A percentile compares a stretch with the other conserved stretches of the same genome.
Conservation (phyloP, 1,139 yeast genomes). For the Lodderomyces elongisporus region DNA sequence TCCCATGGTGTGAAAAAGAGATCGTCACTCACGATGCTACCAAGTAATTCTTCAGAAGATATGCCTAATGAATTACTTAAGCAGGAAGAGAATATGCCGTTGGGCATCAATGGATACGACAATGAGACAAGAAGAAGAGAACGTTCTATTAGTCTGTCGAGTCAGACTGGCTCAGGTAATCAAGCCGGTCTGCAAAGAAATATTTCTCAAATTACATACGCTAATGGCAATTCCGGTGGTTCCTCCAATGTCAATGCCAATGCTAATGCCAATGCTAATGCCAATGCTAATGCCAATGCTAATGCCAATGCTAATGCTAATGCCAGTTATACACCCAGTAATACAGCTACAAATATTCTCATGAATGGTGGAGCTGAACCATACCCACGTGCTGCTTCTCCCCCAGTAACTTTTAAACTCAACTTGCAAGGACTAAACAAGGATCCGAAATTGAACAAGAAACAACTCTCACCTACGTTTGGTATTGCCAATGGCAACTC, state of each 20-base stretch:
- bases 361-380: too few relatives aligned
- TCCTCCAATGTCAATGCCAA: not conserved
- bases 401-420: conserved; percentile 29
- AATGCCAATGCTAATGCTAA: too few relatives aligned
- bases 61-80: conserved; percentile 12
- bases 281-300: too few relatives aligned
- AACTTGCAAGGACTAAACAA: conserved; percentile 1
- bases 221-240: not conserved
- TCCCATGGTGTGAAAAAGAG: conserved; percentile 17
- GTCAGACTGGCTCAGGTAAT: not conserved
- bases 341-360: too few relatives aligned
- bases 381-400: conserved; percentile 26
- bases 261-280: too few relatives aligned
- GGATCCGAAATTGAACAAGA: conserved; percentile 3
- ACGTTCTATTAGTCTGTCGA: not conserved
- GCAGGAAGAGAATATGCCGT: not conserved
- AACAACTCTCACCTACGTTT: conserved; percentile 3
- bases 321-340: too few relatives aligned
- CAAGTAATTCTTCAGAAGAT: conserved; percentile 39
- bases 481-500: not conserved
- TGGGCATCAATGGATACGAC: not conserved
- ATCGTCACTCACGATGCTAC: conserved; percentile 29
- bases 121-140: too few relatives aligned
- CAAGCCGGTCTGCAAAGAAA: not conserved
- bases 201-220: not conserved